Conservation (phyloP, 768 basidiomycete genomes). For the Tubosaeta sp. region DNA sequence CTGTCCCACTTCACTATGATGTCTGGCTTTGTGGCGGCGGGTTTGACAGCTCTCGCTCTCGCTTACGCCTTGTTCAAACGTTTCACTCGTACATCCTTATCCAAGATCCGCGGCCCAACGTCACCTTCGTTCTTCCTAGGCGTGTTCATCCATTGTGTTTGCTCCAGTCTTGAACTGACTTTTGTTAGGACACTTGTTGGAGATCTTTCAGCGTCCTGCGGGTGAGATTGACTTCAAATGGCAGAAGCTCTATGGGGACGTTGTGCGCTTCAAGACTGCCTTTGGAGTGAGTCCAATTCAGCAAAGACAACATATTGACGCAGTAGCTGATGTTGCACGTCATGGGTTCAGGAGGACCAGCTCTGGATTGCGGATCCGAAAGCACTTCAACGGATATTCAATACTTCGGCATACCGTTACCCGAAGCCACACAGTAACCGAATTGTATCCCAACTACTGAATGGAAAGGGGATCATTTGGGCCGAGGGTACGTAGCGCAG, state of each 20-base stretch:
- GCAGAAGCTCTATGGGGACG: constrained; percentile 27
- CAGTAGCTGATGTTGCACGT: background rate
- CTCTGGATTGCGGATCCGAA: constrained; percentile 47
- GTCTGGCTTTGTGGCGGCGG: background rate
- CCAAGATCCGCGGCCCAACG: constrained; percentile 18
- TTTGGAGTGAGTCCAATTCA: constrained; percentile 21
- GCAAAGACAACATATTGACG: background rate
- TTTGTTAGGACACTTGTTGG: constrained; percentile 25
- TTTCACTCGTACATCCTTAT: constrained; percentile 5
- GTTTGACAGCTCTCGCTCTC: background rate
- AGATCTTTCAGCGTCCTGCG: constrained; percentile 26
- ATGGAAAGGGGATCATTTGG: constrained; percentile 34
- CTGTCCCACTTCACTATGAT: background rate
- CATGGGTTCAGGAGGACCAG: constrained; percentile 35
- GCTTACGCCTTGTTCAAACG: background rate
- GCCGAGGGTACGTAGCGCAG: constrained; percentile 33
- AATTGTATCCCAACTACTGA: constrained; percentile 8
- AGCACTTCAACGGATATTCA: constrained; percentile 37
- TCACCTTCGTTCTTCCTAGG: constrained; percentile 22
- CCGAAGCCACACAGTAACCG: constrained; percentile 31
- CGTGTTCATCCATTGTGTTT: background rate
- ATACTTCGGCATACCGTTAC: constrained; percentile 37
- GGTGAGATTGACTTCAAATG: constrained; percentile 28
- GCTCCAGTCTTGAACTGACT: constrained; percentile 3
- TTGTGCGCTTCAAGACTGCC: constrained; percentile 26